A percentile compares a stretch with the other conserved stretches of the same genome.
These are phyloP conservation scores for Chondrus crispus DNA, from an alignment of 23 red algal species.

Conservation along the genomic window DNA sequence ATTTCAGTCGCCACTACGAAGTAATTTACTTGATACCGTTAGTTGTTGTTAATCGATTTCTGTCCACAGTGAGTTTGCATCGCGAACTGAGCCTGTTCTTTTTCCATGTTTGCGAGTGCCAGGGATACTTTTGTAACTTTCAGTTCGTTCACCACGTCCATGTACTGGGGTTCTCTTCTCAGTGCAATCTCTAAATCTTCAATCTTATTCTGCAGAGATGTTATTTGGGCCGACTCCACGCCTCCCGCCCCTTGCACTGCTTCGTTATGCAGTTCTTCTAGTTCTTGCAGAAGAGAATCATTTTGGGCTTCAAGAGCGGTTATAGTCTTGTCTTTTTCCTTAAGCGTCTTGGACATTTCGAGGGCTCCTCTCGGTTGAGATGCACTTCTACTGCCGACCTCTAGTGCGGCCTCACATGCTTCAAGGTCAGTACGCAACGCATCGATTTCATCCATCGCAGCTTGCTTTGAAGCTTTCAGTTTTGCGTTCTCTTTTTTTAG, in stretches of 20 bases:
- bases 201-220: constrained; percentile 1
- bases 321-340: constrained; percentile 46
- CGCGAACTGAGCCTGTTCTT: constrained; percentile 71
- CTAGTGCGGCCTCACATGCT: constrained; percentile 43
- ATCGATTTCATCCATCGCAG: constrained; percentile 41
- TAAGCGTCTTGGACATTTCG: constrained; percentile 41
- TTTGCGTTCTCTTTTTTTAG: constrained; percentile 48
- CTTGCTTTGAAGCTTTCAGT: constrained; percentile 22
- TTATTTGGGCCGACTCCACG: background rate
- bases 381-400: background rate
- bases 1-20: no score
- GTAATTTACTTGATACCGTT: no score
- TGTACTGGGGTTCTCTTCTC: constrained; percentile 64
- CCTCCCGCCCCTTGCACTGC: background rate
- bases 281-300: constrained; percentile 45
- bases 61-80: constrained; percentile 24
- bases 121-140: constrained; percentile 77
- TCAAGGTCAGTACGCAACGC: constrained; percentile 45
- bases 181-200: constrained; percentile 57
- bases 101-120: constrained; percentile 74
- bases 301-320: constrained; percentile 46
- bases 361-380: background rate
- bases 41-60: no score
- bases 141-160: constrained; percentile 77
- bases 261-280: constrained; percentile 34